Evolutionary conservation across 2,329 filamentous ascomycete genomes (phyloP), one percentile per base, ranked within the genome.

Genomic region (Colletotrichum sp.): DNA sequence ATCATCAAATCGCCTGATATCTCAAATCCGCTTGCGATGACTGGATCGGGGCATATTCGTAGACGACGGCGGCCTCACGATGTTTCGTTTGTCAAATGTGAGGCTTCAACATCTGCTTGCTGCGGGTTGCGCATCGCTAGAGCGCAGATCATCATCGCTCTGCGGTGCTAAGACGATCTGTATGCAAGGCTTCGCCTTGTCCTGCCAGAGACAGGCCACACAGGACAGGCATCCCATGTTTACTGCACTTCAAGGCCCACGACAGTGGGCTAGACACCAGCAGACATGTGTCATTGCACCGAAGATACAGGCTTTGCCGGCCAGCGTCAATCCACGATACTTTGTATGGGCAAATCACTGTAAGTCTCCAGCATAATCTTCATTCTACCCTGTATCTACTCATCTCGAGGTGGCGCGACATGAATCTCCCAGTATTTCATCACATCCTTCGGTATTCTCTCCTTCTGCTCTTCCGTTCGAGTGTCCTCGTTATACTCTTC

Each of bases 401-500:
- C 64, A 27, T 72, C 44, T 12, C 49, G 52, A 8, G 68, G 59
- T 19, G 77, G 71, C 13, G 78, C 79, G 7, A 87, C 85, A 68
- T 88, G 87, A 13, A 88, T 81, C 78, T 88, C 82, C 87, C 87
- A 88, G n/a, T 84, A 79, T 66, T 81, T 79, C 32, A 82, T 85
- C 79, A 85, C 67, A 25, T 83, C 79, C 29, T 81, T 77, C 3
- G 84, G 81, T 22, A 84, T 85, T 13, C 79, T 81, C 63, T 76
- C 75, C 67, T 81, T 77, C 25, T 85, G 81, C 52, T 82, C 81
- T 3, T 82, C 72, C 39, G 81, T 87, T 30, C 85, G 82, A 86
- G 87, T 89, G 61, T 85, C 81, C 12, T 81, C 52, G 6, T 69
- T 84, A 72, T 87, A 86, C 44, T 83, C 79, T 8, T 83, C 80